Percentiles rank a stretch among this genome's conserved stretches.
Conservation (phyloP, 257 asterid genomes). For the Nemophila menziesii region DNA sequence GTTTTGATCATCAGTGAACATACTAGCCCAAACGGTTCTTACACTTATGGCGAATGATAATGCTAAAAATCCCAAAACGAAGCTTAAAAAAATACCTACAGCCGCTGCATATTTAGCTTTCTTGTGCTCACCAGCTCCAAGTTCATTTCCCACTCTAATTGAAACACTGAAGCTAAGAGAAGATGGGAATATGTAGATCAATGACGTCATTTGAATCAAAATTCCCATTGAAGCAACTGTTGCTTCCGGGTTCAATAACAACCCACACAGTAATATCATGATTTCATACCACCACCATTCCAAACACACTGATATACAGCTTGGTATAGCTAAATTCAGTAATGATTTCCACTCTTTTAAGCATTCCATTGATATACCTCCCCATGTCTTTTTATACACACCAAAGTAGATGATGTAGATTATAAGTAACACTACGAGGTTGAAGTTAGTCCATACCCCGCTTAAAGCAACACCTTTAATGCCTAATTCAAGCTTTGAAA, state of each 20-base stretch:
- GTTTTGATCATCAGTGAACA: slow-evolving; percentile 17
- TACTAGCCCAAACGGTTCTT: slow-evolving; percentile 17
- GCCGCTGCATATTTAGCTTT: slow-evolving; percentile 16
- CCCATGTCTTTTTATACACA: slow-evolving; percentile 20
- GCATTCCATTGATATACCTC: slow-evolving; percentile 20
- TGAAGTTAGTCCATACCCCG: slow-evolving; percentile 19
- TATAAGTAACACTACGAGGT: slow-evolving; percentile 13
- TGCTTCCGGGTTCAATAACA: slow-evolving; percentile 11
- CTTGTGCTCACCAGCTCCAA: slow-evolving; percentile 14
- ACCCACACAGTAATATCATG: slow-evolving; percentile 23
- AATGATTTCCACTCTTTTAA: slow-evolving; percentile 19
- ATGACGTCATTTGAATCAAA: slow-evolving; percentile 19
- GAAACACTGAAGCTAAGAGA: slow-evolving; percentile 24
- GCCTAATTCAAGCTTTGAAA: slow-evolving; percentile 19
- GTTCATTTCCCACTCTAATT: slow-evolving; percentile 22
- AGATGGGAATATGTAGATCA: slow-evolving; percentile 24
- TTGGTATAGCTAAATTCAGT: slow-evolving; percentile 21
- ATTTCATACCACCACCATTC: slow-evolving; percentile 34
- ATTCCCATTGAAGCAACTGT: slow-evolving; percentile 27
- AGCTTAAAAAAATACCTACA: slow-evolving; percentile 18
- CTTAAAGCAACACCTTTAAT: slow-evolving; percentile 20
- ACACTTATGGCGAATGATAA: slow-evolving; percentile 12
- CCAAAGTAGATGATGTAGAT: slow-evolving; percentile 13
- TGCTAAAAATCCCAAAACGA: slow-evolving; percentile 16
- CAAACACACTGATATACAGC: slow-evolving; percentile 22